Evolutionary conservation across 176 grass and related monocot species (phyloP).

Genomic region (Carex kokanica): DNA sequence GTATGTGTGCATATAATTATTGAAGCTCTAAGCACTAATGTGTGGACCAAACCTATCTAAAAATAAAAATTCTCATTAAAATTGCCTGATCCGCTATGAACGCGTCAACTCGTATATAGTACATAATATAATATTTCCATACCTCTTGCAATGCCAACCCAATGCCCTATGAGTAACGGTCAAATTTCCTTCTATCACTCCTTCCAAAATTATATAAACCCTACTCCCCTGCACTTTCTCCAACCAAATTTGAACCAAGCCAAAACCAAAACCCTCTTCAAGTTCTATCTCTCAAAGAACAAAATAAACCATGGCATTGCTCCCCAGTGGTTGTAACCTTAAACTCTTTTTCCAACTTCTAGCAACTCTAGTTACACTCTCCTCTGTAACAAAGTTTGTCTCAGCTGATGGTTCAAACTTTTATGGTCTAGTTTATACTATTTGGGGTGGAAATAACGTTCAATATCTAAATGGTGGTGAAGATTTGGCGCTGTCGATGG

Average conservation of each 20-base stretch:
- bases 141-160: conserved; percentile 6
- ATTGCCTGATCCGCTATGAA: conserved; percentile 25
- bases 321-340: neutral
- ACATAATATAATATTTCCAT: conserved; percentile 11
- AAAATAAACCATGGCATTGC: conserved; percentile 16
- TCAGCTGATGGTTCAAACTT: conserved; percentile 15
- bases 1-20: neutral
- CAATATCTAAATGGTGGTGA: conserved; percentile 16
- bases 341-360: conserved; percentile 1
- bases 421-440: neutral
- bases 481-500: conserved; percentile 28
- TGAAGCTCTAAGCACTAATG: neutral
- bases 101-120: conserved; percentile 29
- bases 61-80: conserved; percentile 5
- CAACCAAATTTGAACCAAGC: neutral
- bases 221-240: conserved; percentile 19
- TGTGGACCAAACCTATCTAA: neutral
- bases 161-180: conserved; percentile 11
- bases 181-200: conserved; percentile 15
- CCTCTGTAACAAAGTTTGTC: neutral
- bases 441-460: conserved; percentile 32
- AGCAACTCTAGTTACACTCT: neutral
- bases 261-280: conserved; percentile 9
- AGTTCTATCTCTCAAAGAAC: conserved; percentile 16
- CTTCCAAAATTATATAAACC: conserved; percentile 23